These are phyloP conservation scores for Cadophora malorum DNA, from an alignment of 2,329 filamentous ascomycete genomes.

Conservation along the genomic window DNA sequence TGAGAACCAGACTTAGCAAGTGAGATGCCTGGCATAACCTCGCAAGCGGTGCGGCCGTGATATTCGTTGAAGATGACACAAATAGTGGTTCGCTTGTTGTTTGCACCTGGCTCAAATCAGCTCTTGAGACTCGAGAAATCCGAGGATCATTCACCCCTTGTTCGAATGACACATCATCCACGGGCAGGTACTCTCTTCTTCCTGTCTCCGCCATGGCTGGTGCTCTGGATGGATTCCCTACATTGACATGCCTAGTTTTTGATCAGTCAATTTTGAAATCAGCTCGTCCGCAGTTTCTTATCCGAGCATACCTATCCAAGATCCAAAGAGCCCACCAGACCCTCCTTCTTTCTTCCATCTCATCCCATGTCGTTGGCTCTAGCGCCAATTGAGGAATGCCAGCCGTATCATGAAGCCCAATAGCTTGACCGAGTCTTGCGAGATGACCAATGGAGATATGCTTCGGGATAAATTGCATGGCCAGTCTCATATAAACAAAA, in stretches of 20 bases:
- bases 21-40: not conserved
- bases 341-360: not conserved
- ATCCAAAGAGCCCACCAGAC: not conserved
- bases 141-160: not conserved
- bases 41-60: not conserved
- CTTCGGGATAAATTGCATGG: conserved; percentile 48
- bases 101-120: not conserved
- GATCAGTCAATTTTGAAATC: not conserved
- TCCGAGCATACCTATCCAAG: not conserved
- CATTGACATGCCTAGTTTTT: not conserved
- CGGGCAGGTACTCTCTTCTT: not conserved
- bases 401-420: not conserved
- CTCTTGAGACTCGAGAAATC: not conserved
- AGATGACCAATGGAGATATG: conserved; percentile 41
- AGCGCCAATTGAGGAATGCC: not conserved
- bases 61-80: not conserved
- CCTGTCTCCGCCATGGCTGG: not conserved
- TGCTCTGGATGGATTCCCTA: not conserved
- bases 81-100: not conserved
- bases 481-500: conserved; percentile 42
- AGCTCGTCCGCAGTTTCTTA: no score
- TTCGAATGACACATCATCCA: not conserved
- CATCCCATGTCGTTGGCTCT: not conserved
- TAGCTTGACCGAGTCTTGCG: not conserved
- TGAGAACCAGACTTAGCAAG: not conserved